Conservation (phyloP, 2,329 filamentous ascomycete species). For the Diaporthe destruens region DNA sequence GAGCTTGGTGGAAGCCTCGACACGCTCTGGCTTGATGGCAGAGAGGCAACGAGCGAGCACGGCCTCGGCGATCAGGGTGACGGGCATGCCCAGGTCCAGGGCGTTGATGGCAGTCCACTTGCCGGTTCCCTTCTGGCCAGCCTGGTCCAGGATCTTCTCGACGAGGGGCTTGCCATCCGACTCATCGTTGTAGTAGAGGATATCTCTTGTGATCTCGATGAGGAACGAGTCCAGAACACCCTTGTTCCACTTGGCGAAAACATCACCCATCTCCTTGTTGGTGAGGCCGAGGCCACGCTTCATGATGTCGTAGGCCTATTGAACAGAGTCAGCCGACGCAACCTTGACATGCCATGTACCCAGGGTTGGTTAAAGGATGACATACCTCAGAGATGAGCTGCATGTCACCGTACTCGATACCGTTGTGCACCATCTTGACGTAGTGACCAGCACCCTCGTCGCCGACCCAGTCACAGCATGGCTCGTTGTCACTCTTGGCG, state of each 20-base stretch:
- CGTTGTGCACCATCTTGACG: constrained; percentile 99
- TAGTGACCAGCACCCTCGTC: constrained; percentile 99
- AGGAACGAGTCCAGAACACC: constrained; percentile 99
- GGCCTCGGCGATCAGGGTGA: constrained; percentile 96
- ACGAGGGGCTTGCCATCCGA: constrained; percentile 85
- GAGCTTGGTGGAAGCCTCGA: constrained; percentile 82
- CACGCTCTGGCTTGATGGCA: constrained; percentile 93
- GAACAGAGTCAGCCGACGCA: constrained; percentile 27
- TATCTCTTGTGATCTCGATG: constrained; percentile 98
- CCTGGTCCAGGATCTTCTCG: constrained; percentile 99
- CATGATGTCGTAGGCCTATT: constrained; percentile 98
- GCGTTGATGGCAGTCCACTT: constrained; percentile 99
- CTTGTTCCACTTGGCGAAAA: constrained; percentile 97
- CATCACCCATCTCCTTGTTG: constrained; percentile 95
- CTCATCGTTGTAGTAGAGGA: constrained; percentile 98
- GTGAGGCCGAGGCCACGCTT: constrained; percentile 93
- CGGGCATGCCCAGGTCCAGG: constrained; percentile 97
- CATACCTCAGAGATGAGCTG: constrained; percentile 98
- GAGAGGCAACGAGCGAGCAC: constrained; percentile 96
- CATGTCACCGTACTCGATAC: constrained; percentile 99
- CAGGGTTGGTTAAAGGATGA: not conserved
- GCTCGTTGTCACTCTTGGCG: constrained; percentile 96
- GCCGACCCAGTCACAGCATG: constrained; percentile 99
- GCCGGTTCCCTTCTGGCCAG: constrained; percentile 98
- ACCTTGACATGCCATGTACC: not conserved